Conservation (phyloP, 345 rosid genomes). For the Citrus sp. region DNA sequence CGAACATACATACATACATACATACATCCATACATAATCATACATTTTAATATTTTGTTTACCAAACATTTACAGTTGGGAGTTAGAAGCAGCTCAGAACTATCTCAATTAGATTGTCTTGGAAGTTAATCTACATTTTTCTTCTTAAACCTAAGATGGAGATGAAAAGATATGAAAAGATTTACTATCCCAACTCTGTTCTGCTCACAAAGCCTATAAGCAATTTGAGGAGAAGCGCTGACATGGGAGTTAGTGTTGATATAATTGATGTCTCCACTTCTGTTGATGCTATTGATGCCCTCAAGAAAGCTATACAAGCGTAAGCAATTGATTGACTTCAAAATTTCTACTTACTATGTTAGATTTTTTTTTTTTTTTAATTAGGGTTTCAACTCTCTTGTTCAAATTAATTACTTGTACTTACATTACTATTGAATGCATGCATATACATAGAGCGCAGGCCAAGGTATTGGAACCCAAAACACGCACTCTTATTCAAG, state of each 20-base stretch:
- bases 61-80: too few species aligned
- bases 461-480: slow-evolving; percentile 54
- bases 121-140: too few species aligned
- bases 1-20: accelerated
- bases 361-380: too few species aligned
- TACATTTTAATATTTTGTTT: too few species aligned
- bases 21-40: too few species aligned
- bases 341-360: too few species aligned
- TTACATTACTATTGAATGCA: background rate
- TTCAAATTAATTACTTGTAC: too few species aligned
- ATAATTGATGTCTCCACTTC: slow-evolving; percentile 44
- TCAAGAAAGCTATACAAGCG: slow-evolving; percentile 50
- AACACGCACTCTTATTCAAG: slow-evolving; percentile 38
- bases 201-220: slow-evolving; percentile 56
- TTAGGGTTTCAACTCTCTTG: too few species aligned
- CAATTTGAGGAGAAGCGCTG: slow-evolving; percentile 57
- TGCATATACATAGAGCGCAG: slow-evolving; percentile 55
- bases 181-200: slow-evolving; percentile 69
- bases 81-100: too few species aligned
- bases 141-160: too few species aligned
- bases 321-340: slow-evolving; percentile 14
- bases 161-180: slow-evolving; percentile 82
- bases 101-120: too few species aligned
- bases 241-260: slow-evolving; percentile 46
- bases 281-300: slow-evolving; percentile 45